Evolutionary conservation across 2,329 filamentous ascomycete species (phyloP).

Genomic region (Pseudocercospora fijiensis): DNA sequence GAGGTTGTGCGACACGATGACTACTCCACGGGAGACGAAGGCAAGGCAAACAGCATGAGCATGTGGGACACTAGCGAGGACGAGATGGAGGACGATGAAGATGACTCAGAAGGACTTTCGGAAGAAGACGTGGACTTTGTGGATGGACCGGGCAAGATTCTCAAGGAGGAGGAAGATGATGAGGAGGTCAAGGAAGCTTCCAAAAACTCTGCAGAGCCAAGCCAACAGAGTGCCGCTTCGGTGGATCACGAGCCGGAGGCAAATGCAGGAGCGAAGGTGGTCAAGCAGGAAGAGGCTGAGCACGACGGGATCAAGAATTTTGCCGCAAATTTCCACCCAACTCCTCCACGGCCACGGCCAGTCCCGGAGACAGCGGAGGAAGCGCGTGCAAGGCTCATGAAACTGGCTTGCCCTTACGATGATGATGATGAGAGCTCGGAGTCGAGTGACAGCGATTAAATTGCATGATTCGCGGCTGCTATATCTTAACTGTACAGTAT

Average conservation of each 20-base stretch:
- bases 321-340: background rate
- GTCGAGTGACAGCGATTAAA: background rate
- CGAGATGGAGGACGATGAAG: constrained; percentile 6
- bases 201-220: background rate
- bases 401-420: background rate
- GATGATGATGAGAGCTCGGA: background rate
- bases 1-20: constrained; percentile 17
- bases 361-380: background rate
- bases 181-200: background rate
- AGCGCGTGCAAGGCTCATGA: background rate
- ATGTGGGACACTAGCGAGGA: background rate
- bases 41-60: constrained; percentile 6
- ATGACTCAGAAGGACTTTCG: background rate
- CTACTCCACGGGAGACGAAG: constrained; percentile 13
- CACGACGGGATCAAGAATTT: background rate
- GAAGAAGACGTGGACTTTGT: constrained; percentile 7
- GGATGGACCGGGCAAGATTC: background rate
- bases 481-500: background rate
- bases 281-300: background rate
- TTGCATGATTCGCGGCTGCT: background rate
- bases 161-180: background rate
- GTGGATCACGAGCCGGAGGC: background rate
- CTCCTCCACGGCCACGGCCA: background rate
- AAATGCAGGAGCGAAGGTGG: background rate
- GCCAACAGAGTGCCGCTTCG: background rate